A percentile compares a stretch with the other conserved stretches of the same genome.
These are phyloP conservation scores for Gigaspora rosea DNA, from an alignment of 192 early-diverging fungal species.

Conservation along the genomic window DNA sequence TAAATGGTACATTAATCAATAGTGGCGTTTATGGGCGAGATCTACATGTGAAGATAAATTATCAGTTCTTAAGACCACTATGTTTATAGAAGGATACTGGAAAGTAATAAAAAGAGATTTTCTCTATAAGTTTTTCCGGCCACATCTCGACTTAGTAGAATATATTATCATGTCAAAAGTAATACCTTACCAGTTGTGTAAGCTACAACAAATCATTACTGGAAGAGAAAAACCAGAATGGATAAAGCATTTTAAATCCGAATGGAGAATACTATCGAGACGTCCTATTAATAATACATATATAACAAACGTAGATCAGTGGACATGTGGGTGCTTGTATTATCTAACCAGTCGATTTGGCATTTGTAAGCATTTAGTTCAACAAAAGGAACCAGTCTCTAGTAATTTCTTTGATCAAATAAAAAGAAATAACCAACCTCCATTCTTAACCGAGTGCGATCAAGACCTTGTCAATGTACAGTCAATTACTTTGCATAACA, in stretches of 20 bases:
- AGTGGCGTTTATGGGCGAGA: not conserved
- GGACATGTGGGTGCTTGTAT: conserved; percentile 8
- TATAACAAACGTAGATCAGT: not conserved
- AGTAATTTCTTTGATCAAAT: not conserved
- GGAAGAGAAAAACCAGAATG: conserved; percentile 7
- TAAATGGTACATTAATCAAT: not conserved
- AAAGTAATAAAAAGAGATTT: conserved; percentile 16
- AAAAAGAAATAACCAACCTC: not conserved
- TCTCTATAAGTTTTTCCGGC: conserved; percentile 16
- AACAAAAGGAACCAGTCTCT: not conserved
- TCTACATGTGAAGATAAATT: conserved; percentile 6
- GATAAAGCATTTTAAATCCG: conserved; percentile 20
- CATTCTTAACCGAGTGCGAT: not conserved
- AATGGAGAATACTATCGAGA: conserved; percentile 3
- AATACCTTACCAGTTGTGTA: not conserved
- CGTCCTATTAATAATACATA: conserved; percentile 4
- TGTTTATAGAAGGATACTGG: conserved; percentile 2
- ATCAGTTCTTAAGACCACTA: not conserved
- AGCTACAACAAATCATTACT: not conserved
- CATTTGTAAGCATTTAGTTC: conserved; percentile 18
- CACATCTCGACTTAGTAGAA: not conserved
- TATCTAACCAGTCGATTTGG: conserved; percentile 3
- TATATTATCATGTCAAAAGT: conserved; percentile 14
- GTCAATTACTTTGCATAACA: too few species aligned
- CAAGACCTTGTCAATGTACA: not conserved